These are phyloP conservation scores for Ascochyta lentis DNA, from an alignment of 2,329 filamentous ascomycete species.

Conservation along the genomic window DNA sequence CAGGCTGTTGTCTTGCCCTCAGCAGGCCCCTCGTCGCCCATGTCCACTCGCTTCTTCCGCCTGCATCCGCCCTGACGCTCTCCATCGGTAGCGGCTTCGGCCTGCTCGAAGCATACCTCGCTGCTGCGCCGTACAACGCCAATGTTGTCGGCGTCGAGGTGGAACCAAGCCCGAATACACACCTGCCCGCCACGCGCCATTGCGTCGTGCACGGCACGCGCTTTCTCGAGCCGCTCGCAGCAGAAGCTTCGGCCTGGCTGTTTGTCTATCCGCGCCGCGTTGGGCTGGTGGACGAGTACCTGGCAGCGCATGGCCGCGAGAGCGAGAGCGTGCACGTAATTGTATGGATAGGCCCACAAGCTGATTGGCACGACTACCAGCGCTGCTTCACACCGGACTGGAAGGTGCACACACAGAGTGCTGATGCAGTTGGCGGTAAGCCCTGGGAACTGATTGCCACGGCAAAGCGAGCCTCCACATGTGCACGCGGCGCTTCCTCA, in stretches of 20 bases:
- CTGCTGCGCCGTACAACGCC: constrained; percentile 24
- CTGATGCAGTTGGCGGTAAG: constrained; percentile 39
- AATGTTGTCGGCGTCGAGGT: constrained; percentile 59
- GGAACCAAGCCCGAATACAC: constrained; percentile 52
- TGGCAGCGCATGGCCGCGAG: constrained; percentile 43
- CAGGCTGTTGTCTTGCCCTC: constrained; percentile 48
- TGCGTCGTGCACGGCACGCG: constrained; percentile 54
- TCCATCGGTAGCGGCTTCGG: constrained; percentile 61
- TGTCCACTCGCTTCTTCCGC: constrained; percentile 34
- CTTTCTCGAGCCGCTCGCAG: constrained; percentile 52
- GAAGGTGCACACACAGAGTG: constrained; percentile 27
- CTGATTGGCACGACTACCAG: constrained; percentile 51
- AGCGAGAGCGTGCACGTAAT: constrained; percentile 39
- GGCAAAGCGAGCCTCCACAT: constrained; percentile 3
- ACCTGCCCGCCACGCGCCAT: constrained; percentile 53
- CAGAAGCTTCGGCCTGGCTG: constrained; percentile 55
- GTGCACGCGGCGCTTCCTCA: background rate
- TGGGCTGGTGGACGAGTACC: constrained; percentile 54
- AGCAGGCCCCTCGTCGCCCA: constrained; percentile 39
- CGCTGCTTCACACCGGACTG: constrained; percentile 30
- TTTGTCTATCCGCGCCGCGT: constrained; percentile 63
- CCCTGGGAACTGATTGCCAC: constrained; percentile 45
- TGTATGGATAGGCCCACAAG: constrained; percentile 53
- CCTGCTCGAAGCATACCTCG: constrained; percentile 56
- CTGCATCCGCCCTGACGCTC: constrained; percentile 35